These are phyloP conservation scores for Arctostaphylos glauca DNA, from an alignment of 148 eudicot genomes.

Conservation along the genomic window DNA sequence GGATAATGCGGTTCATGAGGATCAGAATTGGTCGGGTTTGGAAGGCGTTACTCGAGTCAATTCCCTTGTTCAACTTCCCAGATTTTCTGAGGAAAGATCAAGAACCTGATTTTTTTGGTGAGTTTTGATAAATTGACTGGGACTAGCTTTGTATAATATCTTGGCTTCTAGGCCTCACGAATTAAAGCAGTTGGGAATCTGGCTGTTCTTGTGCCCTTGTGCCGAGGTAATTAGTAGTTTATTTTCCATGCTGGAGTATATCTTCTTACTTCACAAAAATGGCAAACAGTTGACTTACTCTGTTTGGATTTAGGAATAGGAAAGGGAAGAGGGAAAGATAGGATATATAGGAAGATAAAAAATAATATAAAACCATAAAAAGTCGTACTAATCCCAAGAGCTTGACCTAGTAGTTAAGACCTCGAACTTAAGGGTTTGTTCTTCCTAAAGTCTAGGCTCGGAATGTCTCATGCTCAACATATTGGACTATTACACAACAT, in stretches of 20 bases:
- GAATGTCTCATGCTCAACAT: too few relatives aligned
- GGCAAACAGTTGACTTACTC: background rate
- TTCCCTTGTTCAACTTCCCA: conserved; percentile 95
- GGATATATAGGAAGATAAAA: too few relatives aligned
- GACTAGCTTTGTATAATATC: conserved; percentile 9
- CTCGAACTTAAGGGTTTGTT: too few relatives aligned
- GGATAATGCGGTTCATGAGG: conserved; percentile 39
- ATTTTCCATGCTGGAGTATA: background rate
- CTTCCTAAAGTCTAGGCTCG: too few relatives aligned
- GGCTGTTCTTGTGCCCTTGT: background rate
- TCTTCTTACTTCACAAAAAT: background rate
- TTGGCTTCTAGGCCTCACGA: conserved; percentile 13
- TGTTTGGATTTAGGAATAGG: background rate
- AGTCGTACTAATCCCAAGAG: too few relatives aligned
- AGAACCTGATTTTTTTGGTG: conserved; percentile 21
- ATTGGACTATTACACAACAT: too few relatives aligned
- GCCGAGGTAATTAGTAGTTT: background rate
- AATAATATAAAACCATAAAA: too few relatives aligned
- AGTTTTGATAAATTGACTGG: background rate
- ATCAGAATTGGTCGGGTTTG: conserved; percentile 91
- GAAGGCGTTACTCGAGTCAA: conserved; percentile 97
- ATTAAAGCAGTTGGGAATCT: conserved; percentile 7
- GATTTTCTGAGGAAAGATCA: conserved; percentile 76
- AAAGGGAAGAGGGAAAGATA: background rate
- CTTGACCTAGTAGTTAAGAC: too few relatives aligned